phyloP scores from a whole-genome alignment of 2,329 filamentous ascomycete species.

The Sclerotinia glacialis region DNA sequence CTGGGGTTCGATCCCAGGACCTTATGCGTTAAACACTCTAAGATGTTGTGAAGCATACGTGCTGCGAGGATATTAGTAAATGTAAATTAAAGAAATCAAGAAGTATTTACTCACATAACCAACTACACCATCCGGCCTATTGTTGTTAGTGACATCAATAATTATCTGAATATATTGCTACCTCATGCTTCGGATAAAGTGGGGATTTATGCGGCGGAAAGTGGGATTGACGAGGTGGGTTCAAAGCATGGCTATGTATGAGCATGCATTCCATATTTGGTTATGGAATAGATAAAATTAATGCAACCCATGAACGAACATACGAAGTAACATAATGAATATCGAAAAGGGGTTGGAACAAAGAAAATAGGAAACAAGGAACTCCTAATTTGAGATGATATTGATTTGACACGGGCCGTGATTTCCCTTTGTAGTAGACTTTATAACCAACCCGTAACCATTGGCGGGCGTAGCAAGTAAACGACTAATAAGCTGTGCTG shows the following conservation, averaged over 20 bases:
- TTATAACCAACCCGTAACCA: conserved; percentile 1
- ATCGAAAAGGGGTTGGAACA: conserved; percentile 10
- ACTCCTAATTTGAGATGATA: conserved; percentile 7
- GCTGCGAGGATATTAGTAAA: conserved; percentile 40
- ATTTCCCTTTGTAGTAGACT: conserved; percentile 6
- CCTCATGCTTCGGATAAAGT: not conserved
- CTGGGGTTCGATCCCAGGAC: conserved; percentile 40
- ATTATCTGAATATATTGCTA: not conserved
- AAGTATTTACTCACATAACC: conserved; percentile 10
- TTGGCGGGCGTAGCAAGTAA: conserved; percentile 1
- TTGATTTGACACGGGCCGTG: not conserved
- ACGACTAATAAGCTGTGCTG: not conserved
- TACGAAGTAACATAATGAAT: not conserved
- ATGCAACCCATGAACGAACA: not conserved
- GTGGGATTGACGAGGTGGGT: not conserved
- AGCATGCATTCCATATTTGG: not conserved
- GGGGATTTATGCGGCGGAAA: conserved; percentile 4
- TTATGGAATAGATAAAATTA: conserved; percentile 8
- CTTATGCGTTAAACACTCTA: conserved; percentile 19
- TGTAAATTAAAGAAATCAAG: not conserved
- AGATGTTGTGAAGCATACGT: not conserved
- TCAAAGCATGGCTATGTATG: not conserved
- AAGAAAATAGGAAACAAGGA: not conserved
- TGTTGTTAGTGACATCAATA: too few relatives aligned
- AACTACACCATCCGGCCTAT: not conserved